Evolutionary conservation across 768 basidiomycete species (phyloP).

Genomic region (Leccinum aurantiacum): DNA sequence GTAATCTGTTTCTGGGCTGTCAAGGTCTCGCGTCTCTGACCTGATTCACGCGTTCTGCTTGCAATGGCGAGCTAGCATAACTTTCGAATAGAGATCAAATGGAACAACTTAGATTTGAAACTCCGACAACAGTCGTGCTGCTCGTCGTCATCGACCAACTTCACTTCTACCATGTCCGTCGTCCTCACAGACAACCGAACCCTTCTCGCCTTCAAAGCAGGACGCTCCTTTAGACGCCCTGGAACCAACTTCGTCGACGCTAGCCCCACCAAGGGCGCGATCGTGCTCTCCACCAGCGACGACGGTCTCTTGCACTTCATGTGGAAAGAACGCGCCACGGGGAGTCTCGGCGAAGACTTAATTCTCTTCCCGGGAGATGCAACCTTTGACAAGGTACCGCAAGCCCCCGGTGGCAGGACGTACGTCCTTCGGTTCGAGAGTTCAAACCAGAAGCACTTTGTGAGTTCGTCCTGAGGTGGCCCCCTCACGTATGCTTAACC

Average conservation of each 20-base stretch:
- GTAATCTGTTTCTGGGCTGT: conserved; percentile 13
- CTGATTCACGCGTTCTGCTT: no score
- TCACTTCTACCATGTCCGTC: conserved; percentile 19
- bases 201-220: conserved; percentile 61
- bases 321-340: conserved; percentile 74
- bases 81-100: no score
- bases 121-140: not conserved
- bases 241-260: conserved; percentile 70
- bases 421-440: conserved; percentile 92
- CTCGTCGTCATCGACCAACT: not conserved
- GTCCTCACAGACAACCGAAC: conserved; percentile 31
- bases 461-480: conserved; percentile 39
- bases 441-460: conserved; percentile 87
- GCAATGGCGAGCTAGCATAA: no score
- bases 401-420: conserved; percentile 65
- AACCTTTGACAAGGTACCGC: conserved; percentile 69
- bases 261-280: conserved; percentile 67
- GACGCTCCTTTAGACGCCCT: conserved; percentile 69
- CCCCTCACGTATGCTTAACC: not conserved
- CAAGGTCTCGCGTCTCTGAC: not conserved
- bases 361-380: conserved; percentile 89
- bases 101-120: not conserved
- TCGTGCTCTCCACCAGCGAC: conserved; percentile 65
- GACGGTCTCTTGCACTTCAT: conserved; percentile 77
- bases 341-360: conserved; percentile 70